Conservation (phyloP, 2,329 filamentous ascomycete genomes). For the Colletotrichum sp. region DNA sequence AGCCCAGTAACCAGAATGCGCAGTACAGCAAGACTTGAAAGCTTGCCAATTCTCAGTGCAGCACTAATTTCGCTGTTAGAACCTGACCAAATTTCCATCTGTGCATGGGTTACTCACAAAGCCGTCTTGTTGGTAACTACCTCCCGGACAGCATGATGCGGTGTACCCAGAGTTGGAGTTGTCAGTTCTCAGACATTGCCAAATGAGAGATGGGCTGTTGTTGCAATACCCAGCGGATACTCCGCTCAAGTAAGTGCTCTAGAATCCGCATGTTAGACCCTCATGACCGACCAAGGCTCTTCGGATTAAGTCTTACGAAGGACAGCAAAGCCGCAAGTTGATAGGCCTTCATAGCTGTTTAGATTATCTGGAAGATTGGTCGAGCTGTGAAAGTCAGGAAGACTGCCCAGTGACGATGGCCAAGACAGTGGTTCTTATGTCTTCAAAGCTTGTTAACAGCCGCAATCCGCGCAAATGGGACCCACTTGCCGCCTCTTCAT, state of each 20-base stretch:
- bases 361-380: background rate
- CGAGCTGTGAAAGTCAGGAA: background rate
- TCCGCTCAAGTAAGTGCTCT: background rate
- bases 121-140: background rate
- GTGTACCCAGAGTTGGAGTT: conserved; percentile 6
- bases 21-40: background rate
- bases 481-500: background rate
- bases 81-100: background rate
- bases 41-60: background rate
- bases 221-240: background rate
- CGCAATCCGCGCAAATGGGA: accelerated
- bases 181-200: background rate
- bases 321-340: background rate
- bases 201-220: background rate
- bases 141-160: background rate
- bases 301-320: background rate
- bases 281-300: background rate
- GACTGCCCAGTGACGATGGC: background rate
- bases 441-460: background rate
- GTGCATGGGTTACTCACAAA: background rate
- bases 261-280: background rate
- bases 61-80: background rate
- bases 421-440: background rate
- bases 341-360: background rate
- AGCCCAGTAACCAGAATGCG: background rate